Percentiles rank a stretch among this genome's conserved stretches.
These are phyloP conservation scores for Phytophthora nicotianae DNA, from an alignment of 352 stramenopile species.

Conservation along the genomic window DNA sequence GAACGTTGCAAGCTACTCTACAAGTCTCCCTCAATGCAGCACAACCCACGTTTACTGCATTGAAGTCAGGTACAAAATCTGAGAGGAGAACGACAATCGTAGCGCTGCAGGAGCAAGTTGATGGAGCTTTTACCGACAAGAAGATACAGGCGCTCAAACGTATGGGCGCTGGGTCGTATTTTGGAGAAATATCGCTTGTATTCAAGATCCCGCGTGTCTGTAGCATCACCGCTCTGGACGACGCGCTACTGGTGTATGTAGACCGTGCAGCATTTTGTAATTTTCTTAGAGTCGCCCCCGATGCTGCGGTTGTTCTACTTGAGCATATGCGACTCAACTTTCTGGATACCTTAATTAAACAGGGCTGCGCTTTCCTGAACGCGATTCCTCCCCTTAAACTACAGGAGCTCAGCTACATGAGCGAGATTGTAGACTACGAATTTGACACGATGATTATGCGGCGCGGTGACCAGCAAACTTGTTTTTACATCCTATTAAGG, in stretches of 20 bases:
- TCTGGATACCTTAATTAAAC: conserved; percentile 63
- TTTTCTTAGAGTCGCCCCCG: conserved; percentile 71
- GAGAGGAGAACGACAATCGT: conserved; percentile 22
- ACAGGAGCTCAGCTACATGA: conserved; percentile 61
- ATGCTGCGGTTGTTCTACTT: conserved; percentile 55
- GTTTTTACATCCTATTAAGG: conserved; percentile 57
- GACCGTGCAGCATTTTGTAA: conserved; percentile 72
- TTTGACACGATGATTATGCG: conserved; percentile 37
- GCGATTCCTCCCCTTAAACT: conserved; percentile 59
- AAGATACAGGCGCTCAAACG: conserved; percentile 62
- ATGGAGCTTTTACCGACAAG: conserved; percentile 22
- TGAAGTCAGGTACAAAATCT: conserved; percentile 3
- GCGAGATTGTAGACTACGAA: conserved; percentile 51
- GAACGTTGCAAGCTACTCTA: conserved; percentile 52
- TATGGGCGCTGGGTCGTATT: conserved; percentile 62
- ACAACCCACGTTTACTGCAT: conserved; percentile 30
- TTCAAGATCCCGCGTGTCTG: conserved; percentile 74
- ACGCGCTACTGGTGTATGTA: conserved; percentile 73
- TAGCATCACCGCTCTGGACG: conserved; percentile 62
- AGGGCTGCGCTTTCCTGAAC: conserved; percentile 57
- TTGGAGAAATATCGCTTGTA: conserved; percentile 76
- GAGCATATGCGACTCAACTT: conserved; percentile 70
- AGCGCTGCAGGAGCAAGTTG: conserved; percentile 13
- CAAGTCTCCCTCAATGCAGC: conserved; percentile 40
- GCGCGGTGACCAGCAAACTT: conserved; percentile 27